Evolutionary conservation across 495 filamentous ascomycete genomes (phyloP).

Genomic region (Endocarpon pusillum): DNA sequence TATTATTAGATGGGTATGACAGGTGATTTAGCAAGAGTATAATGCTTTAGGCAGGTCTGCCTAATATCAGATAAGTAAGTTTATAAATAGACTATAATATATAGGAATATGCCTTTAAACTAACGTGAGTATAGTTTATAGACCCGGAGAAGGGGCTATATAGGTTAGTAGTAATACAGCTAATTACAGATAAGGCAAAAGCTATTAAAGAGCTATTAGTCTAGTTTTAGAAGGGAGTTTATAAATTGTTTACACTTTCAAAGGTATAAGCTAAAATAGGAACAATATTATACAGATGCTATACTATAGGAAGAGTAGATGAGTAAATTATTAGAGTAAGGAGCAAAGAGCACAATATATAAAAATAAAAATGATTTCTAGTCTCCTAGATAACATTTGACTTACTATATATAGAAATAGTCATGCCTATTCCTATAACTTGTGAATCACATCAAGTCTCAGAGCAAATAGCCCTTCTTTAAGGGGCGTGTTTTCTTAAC

Average conservation of each 20-base stretch:
- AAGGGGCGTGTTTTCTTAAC: too few relatives aligned
- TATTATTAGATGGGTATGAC: conserved; percentile 17
- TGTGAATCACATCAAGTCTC: too few relatives aligned
- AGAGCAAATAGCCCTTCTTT: too few relatives aligned
- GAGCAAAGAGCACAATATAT: too few relatives aligned
- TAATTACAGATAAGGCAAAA: too few relatives aligned
- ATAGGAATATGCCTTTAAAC: too few relatives aligned
- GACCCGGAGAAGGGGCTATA: conserved; percentile 30
- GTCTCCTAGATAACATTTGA: too few relatives aligned
- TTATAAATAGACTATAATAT: background rate
- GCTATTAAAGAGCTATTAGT: conserved; percentile 20
- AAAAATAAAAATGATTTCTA: too few relatives aligned
- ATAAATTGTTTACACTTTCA: conserved; percentile 30
- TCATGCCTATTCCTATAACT: too few relatives aligned
- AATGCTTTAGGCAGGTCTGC: conserved; percentile 13
- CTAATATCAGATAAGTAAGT: conserved; percentile 14
- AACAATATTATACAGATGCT: background rate
- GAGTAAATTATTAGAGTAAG: too few relatives aligned
- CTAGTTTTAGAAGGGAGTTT: conserved; percentile 13
- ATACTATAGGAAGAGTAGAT: background rate
- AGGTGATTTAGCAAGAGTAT: conserved; percentile 18
- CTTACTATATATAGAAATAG: too few relatives aligned
- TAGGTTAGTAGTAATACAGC: conserved; percentile 23
- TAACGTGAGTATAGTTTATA: conserved; percentile 26
- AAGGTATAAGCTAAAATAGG: conserved; percentile 8